Percentiles rank a stretch among this genome's conserved stretches.
Evolutionary conservation across 1,139 yeast genomes (phyloP).

Genomic region (Pichia sp.): DNA sequence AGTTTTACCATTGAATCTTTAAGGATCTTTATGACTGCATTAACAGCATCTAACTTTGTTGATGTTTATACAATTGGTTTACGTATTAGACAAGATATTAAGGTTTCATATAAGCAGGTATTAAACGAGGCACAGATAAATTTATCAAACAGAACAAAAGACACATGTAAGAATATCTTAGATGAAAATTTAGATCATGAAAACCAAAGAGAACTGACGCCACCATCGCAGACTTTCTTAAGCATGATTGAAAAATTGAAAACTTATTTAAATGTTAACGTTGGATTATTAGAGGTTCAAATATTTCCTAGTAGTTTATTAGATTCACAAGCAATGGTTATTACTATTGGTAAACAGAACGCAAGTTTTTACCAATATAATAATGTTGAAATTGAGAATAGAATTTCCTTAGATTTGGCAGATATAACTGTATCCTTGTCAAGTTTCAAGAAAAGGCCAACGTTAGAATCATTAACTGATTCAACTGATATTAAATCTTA

Average conservation of each 20-base stretch:
- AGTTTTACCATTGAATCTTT: slow-evolving; percentile 49
- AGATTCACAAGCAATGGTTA: slow-evolving; percentile 66
- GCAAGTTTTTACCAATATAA: slow-evolving; percentile 60
- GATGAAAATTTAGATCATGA: background rate
- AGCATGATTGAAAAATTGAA: slow-evolving; percentile 33
- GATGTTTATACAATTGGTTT: slow-evolving; percentile 70
- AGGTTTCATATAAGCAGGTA: slow-evolving; percentile 68
- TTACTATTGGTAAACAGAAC: slow-evolving; percentile 51
- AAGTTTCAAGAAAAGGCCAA: slow-evolving; percentile 38
- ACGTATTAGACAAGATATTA: slow-evolving; percentile 69
- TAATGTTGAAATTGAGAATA: slow-evolving; percentile 42
- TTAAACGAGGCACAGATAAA: slow-evolving; percentile 44
- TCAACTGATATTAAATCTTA: slow-evolving; percentile 28
- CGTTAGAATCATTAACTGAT: slow-evolving; percentile 36
- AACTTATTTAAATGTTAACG: slow-evolving; percentile 57
- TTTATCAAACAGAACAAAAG: background rate
- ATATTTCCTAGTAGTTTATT: slow-evolving; percentile 72
- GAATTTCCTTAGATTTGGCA: slow-evolving; percentile 43
- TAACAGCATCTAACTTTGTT: slow-evolving; percentile 75
- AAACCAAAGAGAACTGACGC: background rate
- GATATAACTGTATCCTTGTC: slow-evolving; percentile 65
- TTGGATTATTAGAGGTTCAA: slow-evolving; percentile 52
- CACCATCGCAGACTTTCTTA: slow-evolving; percentile 27
- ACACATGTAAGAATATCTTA: background rate
- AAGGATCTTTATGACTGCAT: slow-evolving; percentile 66